These are phyloP conservation scores for Albugo candida DNA, from an alignment of 352 stramenopile species.

Conservation along the genomic window DNA sequence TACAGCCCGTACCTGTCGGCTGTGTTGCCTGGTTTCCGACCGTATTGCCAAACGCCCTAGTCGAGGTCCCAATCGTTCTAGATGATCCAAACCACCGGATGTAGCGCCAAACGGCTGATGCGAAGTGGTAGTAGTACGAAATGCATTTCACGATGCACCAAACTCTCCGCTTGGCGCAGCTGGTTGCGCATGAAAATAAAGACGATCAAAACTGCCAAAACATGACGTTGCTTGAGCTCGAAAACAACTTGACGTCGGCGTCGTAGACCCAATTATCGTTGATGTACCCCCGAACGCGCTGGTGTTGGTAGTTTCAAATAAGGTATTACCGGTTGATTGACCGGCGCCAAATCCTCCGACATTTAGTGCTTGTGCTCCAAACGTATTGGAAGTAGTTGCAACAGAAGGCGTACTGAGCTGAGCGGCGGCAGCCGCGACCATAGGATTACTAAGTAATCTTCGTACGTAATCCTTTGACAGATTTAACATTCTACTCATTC, in stretches of 20 bases:
- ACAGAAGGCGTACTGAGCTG: conserved; percentile 22
- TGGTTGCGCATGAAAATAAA: conserved; percentile 13
- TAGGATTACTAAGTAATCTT: conserved; percentile 60
- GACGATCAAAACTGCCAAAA: conserved; percentile 22
- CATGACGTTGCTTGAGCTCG: conserved; percentile 16
- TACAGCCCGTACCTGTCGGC: background rate
- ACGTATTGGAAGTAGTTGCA: conserved; percentile 15
- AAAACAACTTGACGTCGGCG: conserved; percentile 12
- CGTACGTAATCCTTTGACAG: conserved; percentile 48
- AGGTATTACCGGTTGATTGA: background rate
- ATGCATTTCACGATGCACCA: conserved; percentile 19
- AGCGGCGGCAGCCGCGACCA: conserved; percentile 18
- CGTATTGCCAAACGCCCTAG: conserved; percentile 4
- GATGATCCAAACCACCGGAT: conserved; percentile 2
- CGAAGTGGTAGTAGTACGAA: conserved; percentile 3
- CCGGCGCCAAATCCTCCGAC: conserved; percentile 2
- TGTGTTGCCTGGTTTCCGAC: conserved; percentile 2
- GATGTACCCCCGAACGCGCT: conserved; percentile 20
- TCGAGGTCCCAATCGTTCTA: background rate
- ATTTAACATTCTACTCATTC: conserved; percentile 53
- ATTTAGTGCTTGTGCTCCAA: conserved; percentile 7
- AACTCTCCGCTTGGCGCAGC: conserved; percentile 14
- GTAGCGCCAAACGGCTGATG: conserved; percentile 2
- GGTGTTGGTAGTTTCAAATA: conserved; percentile 1
- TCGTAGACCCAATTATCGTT: conserved; percentile 14